These are phyloP conservation scores for Penicillium tannophilum DNA, from an alignment of 495 filamentous ascomycete species.

Conservation along the genomic window DNA sequence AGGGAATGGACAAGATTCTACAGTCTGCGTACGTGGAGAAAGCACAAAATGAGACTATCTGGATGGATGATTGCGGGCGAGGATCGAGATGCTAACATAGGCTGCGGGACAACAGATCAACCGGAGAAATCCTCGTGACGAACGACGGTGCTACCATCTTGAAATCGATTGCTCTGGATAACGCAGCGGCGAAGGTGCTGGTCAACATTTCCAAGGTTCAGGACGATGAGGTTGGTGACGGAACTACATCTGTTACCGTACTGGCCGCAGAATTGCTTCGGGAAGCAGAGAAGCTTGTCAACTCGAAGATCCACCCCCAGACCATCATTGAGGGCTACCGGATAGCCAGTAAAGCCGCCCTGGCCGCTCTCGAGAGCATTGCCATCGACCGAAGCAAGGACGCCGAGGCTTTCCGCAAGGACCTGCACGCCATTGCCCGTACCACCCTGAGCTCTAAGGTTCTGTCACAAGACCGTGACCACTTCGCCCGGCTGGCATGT, in stretches of 20 bases:
- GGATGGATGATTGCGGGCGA: slow-evolving; percentile 1
- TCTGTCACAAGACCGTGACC: slow-evolving; percentile 86
- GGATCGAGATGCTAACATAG: slow-evolving; percentile 20
- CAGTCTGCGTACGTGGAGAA: slow-evolving; percentile 80
- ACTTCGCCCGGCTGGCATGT: slow-evolving; percentile 88
- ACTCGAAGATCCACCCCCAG: slow-evolving; percentile 97
- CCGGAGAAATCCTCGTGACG: slow-evolving; percentile 94
- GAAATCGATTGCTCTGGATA: slow-evolving; percentile 98
- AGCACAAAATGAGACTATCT: slow-evolving; percentile 13
- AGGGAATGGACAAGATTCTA: slow-evolving; percentile 99
- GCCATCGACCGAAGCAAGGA: slow-evolving; percentile 89
- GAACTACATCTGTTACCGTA: slow-evolving; percentile 89
- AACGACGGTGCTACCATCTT: slow-evolving; percentile 98
- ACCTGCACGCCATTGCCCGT: slow-evolving; percentile 85
- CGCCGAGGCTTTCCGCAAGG: slow-evolving; percentile 79
- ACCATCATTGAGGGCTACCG: slow-evolving; percentile 99
- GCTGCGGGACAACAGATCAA: slow-evolving; percentile 62
- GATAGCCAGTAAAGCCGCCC: slow-evolving; percentile 88
- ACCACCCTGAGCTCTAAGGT: slow-evolving; percentile 99
- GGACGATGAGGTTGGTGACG: slow-evolving; percentile 97
- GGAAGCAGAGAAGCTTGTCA: slow-evolving; percentile 94
- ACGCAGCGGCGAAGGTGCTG: slow-evolving; percentile 90
- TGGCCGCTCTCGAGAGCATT: slow-evolving; percentile 76
- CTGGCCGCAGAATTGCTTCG: slow-evolving; percentile 92
- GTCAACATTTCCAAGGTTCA: slow-evolving; percentile 99